A percentile compares a stretch with the other conserved stretches of the same genome.
Evolutionary conservation across 768 basidiomycete species (phyloP).

Genomic region (Tulasnella sp.): DNA sequence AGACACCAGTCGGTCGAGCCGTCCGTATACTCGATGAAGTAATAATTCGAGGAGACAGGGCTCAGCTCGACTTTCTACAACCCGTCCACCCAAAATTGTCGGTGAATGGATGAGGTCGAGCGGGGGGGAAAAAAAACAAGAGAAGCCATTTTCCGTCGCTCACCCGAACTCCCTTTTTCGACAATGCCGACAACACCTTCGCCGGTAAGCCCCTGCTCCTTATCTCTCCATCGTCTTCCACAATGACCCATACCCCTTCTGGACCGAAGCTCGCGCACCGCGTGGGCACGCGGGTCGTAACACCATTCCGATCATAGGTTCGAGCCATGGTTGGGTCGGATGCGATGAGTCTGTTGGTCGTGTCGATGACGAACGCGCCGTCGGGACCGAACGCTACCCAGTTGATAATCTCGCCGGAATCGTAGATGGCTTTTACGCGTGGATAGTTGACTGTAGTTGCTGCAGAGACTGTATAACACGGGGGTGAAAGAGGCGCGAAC

Average conservation of each 20-base stretch:
- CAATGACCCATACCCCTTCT: neutral
- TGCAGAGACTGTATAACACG: neutral
- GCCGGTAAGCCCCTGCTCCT: neutral
- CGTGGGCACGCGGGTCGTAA: neutral
- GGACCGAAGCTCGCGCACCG: neutral
- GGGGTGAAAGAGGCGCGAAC: too few relatives aligned
- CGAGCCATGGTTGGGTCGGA: neutral
- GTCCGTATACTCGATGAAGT: conserved; percentile 4
- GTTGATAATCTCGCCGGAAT: conserved; percentile 1
- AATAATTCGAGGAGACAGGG: neutral
- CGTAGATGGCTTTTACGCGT: neutral
- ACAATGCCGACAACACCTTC: neutral
- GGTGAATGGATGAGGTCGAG: neutral
- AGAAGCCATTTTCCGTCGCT: neutral
- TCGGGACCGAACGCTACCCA: conserved; percentile 14
- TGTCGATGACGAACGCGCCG: neutral
- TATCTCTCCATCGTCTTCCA: neutral
- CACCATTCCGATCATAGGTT: neutral
- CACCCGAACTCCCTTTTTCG: neutral
- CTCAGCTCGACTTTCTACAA: conserved; percentile 1
- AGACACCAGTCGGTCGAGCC: neutral
- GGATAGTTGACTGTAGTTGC: neutral
- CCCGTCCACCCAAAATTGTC: neutral
- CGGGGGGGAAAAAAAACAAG: too few relatives aligned
- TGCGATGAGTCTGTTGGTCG: neutral